phyloP scores from a whole-genome alignment of 1,139 yeast genomes.

The Spathaspora jeffriesii region DNA sequence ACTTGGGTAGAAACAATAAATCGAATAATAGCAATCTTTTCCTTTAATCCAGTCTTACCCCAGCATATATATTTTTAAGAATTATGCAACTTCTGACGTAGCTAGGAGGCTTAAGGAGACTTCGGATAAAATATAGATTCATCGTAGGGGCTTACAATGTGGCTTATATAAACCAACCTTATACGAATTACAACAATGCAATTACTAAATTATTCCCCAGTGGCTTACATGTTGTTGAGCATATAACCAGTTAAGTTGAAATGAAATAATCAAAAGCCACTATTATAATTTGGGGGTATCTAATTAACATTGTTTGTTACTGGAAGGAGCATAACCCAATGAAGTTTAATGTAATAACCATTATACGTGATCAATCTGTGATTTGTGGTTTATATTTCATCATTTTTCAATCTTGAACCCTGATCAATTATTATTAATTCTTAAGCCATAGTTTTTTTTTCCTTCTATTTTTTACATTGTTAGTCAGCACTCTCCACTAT shows the following conservation, averaged over 20 bases:
- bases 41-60: too few species aligned
- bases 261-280: background rate
- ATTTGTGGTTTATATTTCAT: background rate
- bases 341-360: background rate
- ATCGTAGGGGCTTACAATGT: background rate
- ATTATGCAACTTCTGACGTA: background rate
- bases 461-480: background rate
- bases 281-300: background rate
- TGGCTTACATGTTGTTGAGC: background rate
- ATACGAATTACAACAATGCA: background rate
- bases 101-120: background rate
- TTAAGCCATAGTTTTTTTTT: conserved; percentile 1
- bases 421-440: background rate
- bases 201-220: background rate
- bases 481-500: background rate
- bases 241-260: background rate
- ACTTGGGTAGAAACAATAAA: too few species aligned
- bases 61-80: too few species aligned
- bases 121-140: background rate
- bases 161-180: background rate
- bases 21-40: too few species aligned
- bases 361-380: background rate
- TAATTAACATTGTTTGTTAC: background rate
- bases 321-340: background rate
- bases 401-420: background rate